phyloP scores from a whole-genome alignment of 2,329 filamentous ascomycete species.

The Lecanosticta acicola region DNA sequence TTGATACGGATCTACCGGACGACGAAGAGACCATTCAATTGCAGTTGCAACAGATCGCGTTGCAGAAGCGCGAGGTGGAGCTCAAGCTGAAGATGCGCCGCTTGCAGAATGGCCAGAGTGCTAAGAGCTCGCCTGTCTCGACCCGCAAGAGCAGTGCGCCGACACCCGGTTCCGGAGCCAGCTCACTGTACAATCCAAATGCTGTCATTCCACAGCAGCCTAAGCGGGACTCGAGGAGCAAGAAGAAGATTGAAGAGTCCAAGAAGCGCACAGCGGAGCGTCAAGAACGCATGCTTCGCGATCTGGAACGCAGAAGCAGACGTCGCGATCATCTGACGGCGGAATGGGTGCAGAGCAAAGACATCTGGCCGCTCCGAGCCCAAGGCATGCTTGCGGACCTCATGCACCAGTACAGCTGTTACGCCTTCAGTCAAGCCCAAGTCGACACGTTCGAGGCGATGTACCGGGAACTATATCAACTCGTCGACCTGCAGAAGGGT shows the following conservation, averaged over 20 bases:
- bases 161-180: conserved; percentile 15
- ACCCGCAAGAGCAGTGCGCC: conserved; percentile 11
- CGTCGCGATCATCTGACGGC: conserved; percentile 34
- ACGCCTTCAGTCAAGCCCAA: conserved; percentile 30
- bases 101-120: conserved; percentile 27
- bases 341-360: conserved; percentile 35
- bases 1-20: conserved; percentile 26
- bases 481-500: conserved; percentile 32
- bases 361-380: conserved; percentile 35
- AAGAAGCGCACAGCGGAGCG: conserved; percentile 33
- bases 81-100: conserved; percentile 34
- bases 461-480: conserved; percentile 32
- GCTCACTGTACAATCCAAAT: conserved; percentile 23
- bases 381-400: conserved; percentile 32
- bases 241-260: conserved; percentile 36
- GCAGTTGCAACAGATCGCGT: conserved; percentile 33
- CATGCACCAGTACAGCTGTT: conserved; percentile 34
- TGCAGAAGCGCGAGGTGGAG: conserved; percentile 35
- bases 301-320: conserved; percentile 33
- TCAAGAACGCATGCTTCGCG: conserved; percentile 34
- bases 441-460: conserved; percentile 32
- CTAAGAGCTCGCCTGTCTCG: conserved; percentile 10
- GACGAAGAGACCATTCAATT: conserved; percentile 35
- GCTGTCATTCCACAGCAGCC: conserved; percentile 22
- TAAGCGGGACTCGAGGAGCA: conserved; percentile 34